Conservation (phyloP, 768 basidiomycete species). For the Leucocoprinus birnbaumii region DNA sequence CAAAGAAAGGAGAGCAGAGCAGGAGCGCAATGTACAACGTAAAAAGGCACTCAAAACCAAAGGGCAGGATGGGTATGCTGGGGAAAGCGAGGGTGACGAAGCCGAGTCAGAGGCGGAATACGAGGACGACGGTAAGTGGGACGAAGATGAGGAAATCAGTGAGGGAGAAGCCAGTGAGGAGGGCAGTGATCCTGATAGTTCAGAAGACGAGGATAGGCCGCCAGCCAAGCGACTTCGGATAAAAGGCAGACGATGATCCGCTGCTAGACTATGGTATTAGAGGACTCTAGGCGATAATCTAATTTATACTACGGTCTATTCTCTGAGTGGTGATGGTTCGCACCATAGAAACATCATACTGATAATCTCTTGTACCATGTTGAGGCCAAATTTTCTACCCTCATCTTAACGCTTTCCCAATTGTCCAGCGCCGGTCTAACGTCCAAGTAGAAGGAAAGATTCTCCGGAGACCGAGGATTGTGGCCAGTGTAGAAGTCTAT, state of each 20-base stretch:
- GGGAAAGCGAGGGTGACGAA: constrained; percentile 28
- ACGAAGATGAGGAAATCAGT: constrained; percentile 64
- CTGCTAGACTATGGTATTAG: constrained; percentile 6
- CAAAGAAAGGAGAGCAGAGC: constrained; percentile 81
- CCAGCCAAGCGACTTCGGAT: constrained; percentile 57
- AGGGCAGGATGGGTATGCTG: constrained; percentile 26
- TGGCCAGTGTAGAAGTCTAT: constrained; percentile 98
- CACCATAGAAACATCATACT: constrained; percentile 8
- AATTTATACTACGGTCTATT: too few species aligned
- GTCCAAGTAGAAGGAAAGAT: constrained; percentile 89
- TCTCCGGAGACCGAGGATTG: constrained; percentile 39
- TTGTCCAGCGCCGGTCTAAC: constrained; percentile 91
- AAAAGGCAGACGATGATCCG: constrained; percentile 37
- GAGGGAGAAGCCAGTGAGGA: constrained; percentile 48
- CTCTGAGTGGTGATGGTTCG: too few species aligned
- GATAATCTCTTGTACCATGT: constrained; percentile 8
- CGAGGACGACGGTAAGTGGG: constrained; percentile 33
- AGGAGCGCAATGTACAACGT: constrained; percentile 84
- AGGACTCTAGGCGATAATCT: neutral
- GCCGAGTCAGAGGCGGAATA: constrained; percentile 37
- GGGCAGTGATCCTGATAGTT: constrained; percentile 40
- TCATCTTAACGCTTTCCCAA: constrained; percentile 92
- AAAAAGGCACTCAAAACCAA: constrained; percentile 54
- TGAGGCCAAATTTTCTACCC: constrained; percentile 42
- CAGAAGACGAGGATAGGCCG: constrained; percentile 41